Evolutionary conservation across 2,329 filamentous ascomycete genomes (phyloP), one percentile per base, ranked within the genome.

Genomic region (Hymenoscyphus albidus): DNA sequence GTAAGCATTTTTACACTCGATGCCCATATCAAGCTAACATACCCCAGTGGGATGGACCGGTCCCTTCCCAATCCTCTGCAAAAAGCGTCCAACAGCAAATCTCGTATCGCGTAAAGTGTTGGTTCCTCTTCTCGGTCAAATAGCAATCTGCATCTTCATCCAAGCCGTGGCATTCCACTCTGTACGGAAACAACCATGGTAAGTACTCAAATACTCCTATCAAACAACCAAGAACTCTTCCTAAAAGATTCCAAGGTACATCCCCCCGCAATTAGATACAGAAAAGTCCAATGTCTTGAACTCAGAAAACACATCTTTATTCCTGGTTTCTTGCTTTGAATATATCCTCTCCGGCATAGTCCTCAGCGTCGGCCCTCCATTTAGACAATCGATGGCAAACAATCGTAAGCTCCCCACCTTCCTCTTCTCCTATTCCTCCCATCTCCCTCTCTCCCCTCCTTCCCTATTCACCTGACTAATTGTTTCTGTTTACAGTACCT

Each of bases 11-110:
- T 27, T 64, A 59, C 18, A 44, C 40, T 12, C 12, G 16, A 16
- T 51, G 35, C 18, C 31, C 18, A 35, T 40, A 14, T 22, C 35
- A 60, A 54, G 12, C 68, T 68, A 63, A 68, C 61, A 61, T 85
- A 83, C 96, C 92, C 58, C 61, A 88, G 85, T 99, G 95, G 93
- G 95, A 70, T 98, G 96, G 95, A 92, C 91, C 31, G 93, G 91
- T 5, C 90, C 96, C 1, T 92, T 89, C 73, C 87, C 88, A 2
- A 81, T 84, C 44, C 84, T 99, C 14, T 90, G 87, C 71, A 86
- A 84, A 64, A 99, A 98, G 77, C 85, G 93, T 42, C 95, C 95
- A 3, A 98, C 93, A 0, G 93, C 95, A 16, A 91, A 94, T 72
- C 84, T 99, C 5, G 94, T 99, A 1, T 96, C 91, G 1, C 85